Evolutionary conservation across 2,329 filamentous ascomycete genomes (phyloP).

Genomic region (Pyrenochaeta sp.): DNA sequence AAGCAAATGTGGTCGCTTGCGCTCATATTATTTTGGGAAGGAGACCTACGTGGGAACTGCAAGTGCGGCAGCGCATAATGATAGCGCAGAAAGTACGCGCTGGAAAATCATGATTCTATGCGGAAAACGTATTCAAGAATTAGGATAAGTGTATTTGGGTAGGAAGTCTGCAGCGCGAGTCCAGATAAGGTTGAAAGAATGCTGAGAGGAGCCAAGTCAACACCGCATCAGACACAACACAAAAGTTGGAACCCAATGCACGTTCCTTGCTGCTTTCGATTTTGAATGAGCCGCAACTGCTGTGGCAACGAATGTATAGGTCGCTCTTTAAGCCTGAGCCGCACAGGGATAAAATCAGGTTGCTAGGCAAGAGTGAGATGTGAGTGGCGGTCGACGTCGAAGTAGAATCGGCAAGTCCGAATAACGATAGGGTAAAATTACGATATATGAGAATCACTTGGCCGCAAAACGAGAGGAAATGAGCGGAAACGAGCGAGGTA

Average conservation of each 20-base stretch:
- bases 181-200: constrained; percentile 13
- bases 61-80: constrained; percentile 29
- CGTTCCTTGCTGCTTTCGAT: constrained; percentile 15
- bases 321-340: constrained; percentile 9
- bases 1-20: constrained; percentile 7
- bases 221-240: constrained; percentile 8
- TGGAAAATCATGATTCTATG: constrained; percentile 35
- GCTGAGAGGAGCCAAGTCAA: constrained; percentile 9
- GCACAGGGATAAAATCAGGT: constrained; percentile 17
- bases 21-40: neutral
- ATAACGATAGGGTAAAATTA: constrained; percentile 3
- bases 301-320: constrained; percentile 4
- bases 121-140: constrained; percentile 12
- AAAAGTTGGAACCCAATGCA: constrained; percentile 6
- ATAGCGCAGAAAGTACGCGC: constrained; percentile 27
- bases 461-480: neutral
- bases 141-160: constrained; percentile 6
- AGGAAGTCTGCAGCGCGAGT: constrained; percentile 14
- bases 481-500: constrained; percentile 4
- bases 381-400: constrained; percentile 8
- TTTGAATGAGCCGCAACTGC: constrained; percentile 4
- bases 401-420: constrained; percentile 11
- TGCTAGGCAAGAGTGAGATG: constrained; percentile 11
- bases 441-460: neutral
- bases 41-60: constrained; percentile 43